Evolutionary conservation across 2,329 filamentous ascomycete genomes (phyloP).

Genomic region (Penicillium verrucosum): DNA sequence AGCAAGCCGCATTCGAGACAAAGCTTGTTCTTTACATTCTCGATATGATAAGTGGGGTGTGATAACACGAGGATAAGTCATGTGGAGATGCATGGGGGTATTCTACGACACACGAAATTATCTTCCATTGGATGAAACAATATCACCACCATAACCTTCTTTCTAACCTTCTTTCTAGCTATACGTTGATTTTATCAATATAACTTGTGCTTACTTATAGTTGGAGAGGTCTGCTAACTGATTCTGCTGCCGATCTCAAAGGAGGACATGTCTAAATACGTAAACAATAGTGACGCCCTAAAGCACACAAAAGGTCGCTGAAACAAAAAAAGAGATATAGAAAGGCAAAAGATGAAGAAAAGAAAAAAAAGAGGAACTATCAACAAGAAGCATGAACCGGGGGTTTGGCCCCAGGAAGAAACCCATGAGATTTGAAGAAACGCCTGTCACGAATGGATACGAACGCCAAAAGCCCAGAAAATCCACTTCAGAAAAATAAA

Average conservation of each 20-base stretch:
- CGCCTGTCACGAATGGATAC: not conserved
- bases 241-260: not conserved
- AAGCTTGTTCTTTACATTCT: too few species aligned
- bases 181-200: too few species aligned
- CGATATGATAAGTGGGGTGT: too few species aligned
- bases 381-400: not conserved
- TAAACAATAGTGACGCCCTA: not conserved
- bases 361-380: not conserved
- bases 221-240: not conserved
- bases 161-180: too few species aligned
- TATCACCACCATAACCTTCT: too few species aligned
- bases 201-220: not conserved
- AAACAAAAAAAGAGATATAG: not conserved
- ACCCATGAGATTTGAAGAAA: not conserved
- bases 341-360: not conserved
- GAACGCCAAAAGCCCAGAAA: not conserved
- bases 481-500: not conserved
- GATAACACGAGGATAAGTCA: too few species aligned
- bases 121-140: too few species aligned
- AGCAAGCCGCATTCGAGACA: too few species aligned
- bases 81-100: too few species aligned
- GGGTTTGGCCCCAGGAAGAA: not conserved
- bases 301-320: accelerated
- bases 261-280: not conserved
- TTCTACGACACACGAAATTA: too few species aligned